Evolutionary conservation across 306 rosid species (phyloP), one percentile per base, ranked within the genome.

Genomic region (Benincasa hispida): DNA sequence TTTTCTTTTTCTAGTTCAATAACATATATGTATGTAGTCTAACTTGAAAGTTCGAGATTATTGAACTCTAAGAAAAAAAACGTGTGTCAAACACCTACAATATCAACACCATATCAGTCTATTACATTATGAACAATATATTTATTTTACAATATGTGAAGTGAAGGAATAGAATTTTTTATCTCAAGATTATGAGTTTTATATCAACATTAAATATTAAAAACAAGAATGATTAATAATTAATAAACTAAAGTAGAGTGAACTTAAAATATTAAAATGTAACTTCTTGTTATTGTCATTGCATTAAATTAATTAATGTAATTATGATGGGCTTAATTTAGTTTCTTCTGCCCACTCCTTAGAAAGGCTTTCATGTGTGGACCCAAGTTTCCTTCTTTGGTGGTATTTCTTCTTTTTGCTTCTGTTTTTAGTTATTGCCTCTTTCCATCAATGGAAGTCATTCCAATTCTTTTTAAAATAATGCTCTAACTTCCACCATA

Each of bases 321-420:
- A 18, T 63, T 34, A 63, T 34, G 70, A 32, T 34, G 39, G 25
- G 70, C 47, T 63, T 63, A 18, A 30, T 63, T 63, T 12, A 18
- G 42, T 35, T 35, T 65, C 8, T 65, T 21, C 7, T 65, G 47
- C 50, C 72, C 10, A 32, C 72, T 65, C 48, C 28, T 17, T 65
- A 27, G 12, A 61, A 19, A 65, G 2, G 13, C 8, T 35, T 59
- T 37, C 27, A 65, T 32, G 5, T 18, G 72, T 65, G 72, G 72
- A 65, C 72, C 72, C 48, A 35, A 65, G 72, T 65, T 65, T 65
- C 72, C 72, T 65, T 65, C 50, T 65, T 65, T 65, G 28, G 48
- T 65, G 48, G 27, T 9, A 2, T 65, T 65, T 37, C 72, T 65
- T 65, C 72, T 18, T 65, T 65, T 65, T 65, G 68, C 72, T 65